Evolutionary conservation across 1,284 basidiomycete species (phyloP).

Genomic region (Naganishia cerealis): DNA sequence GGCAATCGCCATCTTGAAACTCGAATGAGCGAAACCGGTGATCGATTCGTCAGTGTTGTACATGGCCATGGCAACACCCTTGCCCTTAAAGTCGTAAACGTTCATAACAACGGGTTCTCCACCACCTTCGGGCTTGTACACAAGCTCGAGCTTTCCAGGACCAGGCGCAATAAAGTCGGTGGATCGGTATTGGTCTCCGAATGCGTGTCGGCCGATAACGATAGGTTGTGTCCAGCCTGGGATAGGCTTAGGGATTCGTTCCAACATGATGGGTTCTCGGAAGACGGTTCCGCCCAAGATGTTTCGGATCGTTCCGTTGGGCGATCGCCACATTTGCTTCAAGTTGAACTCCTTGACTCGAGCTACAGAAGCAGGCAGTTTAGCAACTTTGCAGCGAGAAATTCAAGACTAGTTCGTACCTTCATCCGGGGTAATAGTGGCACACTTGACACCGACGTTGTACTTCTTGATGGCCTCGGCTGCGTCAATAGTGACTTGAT

Average conservation of each 20-base stretch:
- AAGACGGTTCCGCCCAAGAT: conserved; percentile 97
- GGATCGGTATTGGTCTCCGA: conserved; percentile 92
- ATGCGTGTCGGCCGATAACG: conserved; percentile 93
- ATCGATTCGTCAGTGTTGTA: conserved; percentile 98
- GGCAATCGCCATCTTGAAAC: conserved; percentile 95
- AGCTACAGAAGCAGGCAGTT: conserved; percentile 29
- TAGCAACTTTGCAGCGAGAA: not conserved
- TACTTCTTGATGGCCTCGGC: conserved; percentile 85
- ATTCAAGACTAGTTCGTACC: conserved; percentile 52
- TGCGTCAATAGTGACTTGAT: conserved; percentile 88
- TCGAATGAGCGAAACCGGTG: conserved; percentile 89
- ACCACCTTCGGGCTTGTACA: conserved; percentile 77
- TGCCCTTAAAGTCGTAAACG: conserved; percentile 86
- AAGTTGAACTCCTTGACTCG: conserved; percentile 76
- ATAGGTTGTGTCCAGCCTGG: conserved; percentile 98
- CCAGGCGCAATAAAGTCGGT: conserved; percentile 86
- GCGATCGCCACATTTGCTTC: conserved; percentile 96
- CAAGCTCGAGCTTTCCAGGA: conserved; percentile 83
- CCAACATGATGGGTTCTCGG: conserved; percentile 93
- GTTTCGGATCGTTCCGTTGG: conserved; percentile 96
- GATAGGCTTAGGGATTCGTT: conserved; percentile 85
- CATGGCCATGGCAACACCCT: conserved; percentile 87
- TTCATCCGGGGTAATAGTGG: conserved; percentile 98
- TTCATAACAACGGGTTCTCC: conserved; percentile 65
- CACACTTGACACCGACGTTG: conserved; percentile 81